phyloP scores from a whole-genome alignment of 495 filamentous ascomycete genomes.

The Rusavskia elegans region DNA sequence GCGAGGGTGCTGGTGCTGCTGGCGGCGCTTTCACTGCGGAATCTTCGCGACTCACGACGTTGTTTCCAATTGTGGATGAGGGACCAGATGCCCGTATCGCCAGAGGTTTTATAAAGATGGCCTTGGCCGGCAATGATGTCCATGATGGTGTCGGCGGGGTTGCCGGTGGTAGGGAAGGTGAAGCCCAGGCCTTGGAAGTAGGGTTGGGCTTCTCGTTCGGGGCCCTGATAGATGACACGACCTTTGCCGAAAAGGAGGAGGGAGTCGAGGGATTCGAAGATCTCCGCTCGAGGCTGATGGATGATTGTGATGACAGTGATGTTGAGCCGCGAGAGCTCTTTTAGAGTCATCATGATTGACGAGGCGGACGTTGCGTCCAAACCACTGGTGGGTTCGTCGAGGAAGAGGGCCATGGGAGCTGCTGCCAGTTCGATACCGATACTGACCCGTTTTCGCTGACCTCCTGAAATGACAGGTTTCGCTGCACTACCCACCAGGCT shows the following conservation, averaged over 20 bases:
- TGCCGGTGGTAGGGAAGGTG: conserved; percentile 1
- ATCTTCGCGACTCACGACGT: not conserved
- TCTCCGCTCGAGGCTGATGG: conserved; percentile 70
- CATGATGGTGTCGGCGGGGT: conserved; percentile 13
- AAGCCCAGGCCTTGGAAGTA: conserved; percentile 4
- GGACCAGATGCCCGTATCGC: conserved; percentile 7
- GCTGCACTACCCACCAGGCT: conserved; percentile 27
- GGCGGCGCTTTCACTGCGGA: not conserved
- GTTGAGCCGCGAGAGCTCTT: conserved; percentile 65
- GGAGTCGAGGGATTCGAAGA: conserved; percentile 35
- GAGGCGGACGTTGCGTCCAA: conserved; percentile 48
- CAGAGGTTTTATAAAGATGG: not conserved
- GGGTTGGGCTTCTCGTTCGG: not conserved
- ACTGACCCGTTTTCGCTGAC: conserved; percentile 58
- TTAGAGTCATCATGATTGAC: conserved; percentile 59
- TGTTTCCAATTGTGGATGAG: conserved; percentile 13
- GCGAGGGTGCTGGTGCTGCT: conserved; percentile 2
- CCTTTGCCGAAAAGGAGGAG: conserved; percentile 34
- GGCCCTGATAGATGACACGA: conserved; percentile 1
- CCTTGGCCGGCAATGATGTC: conserved; percentile 8
- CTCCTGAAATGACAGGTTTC: conserved; percentile 31
- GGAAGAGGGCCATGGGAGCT: conserved; percentile 48
- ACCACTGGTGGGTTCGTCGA: conserved; percentile 50
- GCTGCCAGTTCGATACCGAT: conserved; percentile 62
- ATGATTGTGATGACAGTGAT: conserved; percentile 68